A percentile compares a stretch with the other conserved stretches of the same genome.
Conservation (phyloP, 192 early-diverging fungal genomes). For the Linnemannia zychae region DNA sequence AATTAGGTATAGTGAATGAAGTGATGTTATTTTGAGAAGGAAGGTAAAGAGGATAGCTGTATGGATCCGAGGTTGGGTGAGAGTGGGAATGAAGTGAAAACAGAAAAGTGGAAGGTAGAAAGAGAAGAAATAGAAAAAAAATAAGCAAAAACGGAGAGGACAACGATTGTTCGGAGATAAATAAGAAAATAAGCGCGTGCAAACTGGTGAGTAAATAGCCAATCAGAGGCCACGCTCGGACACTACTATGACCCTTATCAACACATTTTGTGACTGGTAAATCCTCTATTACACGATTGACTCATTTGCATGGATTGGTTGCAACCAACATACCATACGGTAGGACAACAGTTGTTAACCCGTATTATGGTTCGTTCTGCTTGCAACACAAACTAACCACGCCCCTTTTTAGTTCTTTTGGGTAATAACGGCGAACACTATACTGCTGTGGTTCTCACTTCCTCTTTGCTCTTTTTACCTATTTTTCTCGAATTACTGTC, state of each 20-base stretch:
- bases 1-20: background rate
- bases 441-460: too few relatives aligned
- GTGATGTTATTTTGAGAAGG: background rate
- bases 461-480: too few relatives aligned
- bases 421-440: too few relatives aligned
- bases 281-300: background rate
- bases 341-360: too few relatives aligned
- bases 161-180: conserved; percentile 5
- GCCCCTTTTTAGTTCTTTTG: too few relatives aligned
- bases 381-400: too few relatives aligned
- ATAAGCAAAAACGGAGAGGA: conserved; percentile 2
- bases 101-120: background rate
- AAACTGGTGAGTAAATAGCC: background rate
- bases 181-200: background rate
- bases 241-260: background rate
- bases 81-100: background rate
- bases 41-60: background rate
- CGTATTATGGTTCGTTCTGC: too few relatives aligned
- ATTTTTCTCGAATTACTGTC: too few relatives aligned
- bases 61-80: background rate
- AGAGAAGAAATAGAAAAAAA: conserved; percentile 8
- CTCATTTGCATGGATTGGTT: background rate
- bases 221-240: background rate
- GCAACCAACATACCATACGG: too few relatives aligned
- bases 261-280: background rate